These are phyloP conservation scores for Mycosphaerella sp. DNA, from an alignment of 2,329 filamentous ascomycete genomes.

Conservation along the genomic window DNA sequence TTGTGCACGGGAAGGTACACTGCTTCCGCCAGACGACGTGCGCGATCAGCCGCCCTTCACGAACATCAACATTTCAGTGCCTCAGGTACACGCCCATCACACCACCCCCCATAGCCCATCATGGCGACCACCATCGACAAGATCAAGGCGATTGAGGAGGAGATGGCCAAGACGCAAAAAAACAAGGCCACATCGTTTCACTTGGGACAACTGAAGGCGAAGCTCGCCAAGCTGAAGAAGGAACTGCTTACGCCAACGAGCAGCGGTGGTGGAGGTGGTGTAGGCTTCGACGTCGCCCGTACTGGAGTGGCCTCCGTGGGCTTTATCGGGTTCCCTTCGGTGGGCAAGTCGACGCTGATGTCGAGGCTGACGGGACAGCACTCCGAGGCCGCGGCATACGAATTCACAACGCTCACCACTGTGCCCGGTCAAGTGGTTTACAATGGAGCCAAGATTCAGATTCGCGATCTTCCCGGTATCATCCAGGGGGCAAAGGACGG, in stretches of 20 bases:
- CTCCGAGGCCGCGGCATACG: constrained; percentile 93
- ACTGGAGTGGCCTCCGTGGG: constrained; percentile 96
- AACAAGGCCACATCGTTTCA: constrained; percentile 32
- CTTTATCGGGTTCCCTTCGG: constrained; percentile 96
- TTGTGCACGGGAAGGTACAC: no score
- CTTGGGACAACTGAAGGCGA: constrained; percentile 82
- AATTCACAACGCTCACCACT: constrained; percentile 96
- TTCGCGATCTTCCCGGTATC: constrained; percentile 96
- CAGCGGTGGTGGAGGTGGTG: constrained; percentile 68
- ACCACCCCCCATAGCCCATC: constrained; percentile 15
- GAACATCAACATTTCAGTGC: not conserved
- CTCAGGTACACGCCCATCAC: not conserved
- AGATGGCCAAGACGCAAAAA: constrained; percentile 97
- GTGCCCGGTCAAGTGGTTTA: constrained; percentile 94
- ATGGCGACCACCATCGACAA: constrained; percentile 99
- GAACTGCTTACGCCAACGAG: constrained; percentile 81
- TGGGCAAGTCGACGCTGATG: constrained; percentile 98
- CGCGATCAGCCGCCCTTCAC: not conserved
- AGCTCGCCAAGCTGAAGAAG: constrained; percentile 94
- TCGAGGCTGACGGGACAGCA: constrained; percentile 90
- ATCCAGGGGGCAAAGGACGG: constrained; percentile 98
- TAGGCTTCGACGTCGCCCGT: constrained; percentile 94
- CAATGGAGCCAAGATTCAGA: constrained; percentile 96
- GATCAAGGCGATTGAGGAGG: constrained; percentile 96
- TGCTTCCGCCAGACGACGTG: not conserved